Evolutionary conservation across 176 grass and related monocot species (phyloP).

Genomic region (Eleusine indica): DNA sequence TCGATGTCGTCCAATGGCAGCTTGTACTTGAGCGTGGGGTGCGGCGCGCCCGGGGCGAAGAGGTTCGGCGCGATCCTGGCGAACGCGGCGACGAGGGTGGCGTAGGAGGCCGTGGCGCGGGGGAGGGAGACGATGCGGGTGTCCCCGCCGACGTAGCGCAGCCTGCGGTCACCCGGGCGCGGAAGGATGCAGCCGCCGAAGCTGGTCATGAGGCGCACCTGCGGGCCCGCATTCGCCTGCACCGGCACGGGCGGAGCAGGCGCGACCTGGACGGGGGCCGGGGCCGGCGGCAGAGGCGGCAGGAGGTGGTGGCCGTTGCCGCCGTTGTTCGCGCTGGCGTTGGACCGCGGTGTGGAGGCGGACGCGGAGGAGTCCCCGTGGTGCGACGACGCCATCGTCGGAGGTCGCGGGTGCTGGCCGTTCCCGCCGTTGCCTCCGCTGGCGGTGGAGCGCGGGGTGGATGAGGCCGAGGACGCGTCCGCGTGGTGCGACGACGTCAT

Average conservation of each 20-base stretch:
- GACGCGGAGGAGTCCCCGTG: constrained; percentile 40
- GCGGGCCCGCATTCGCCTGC: constrained; percentile 23
- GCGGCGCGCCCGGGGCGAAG: constrained; percentile 15
- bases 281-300: not conserved
- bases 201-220: constrained; percentile 84
- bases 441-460: constrained; percentile 40
- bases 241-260: not conserved
- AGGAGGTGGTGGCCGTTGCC: not conserved
- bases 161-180: constrained; percentile 70
- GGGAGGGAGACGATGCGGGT: constrained; percentile 90
- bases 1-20: constrained; percentile 84
- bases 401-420: not conserved
- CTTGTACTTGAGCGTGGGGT: constrained; percentile 65
- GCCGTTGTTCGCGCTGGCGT: not conserved
- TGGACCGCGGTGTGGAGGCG: constrained; percentile 45
- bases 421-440: not conserved
- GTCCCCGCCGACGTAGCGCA: constrained; percentile 88
- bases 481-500: constrained; percentile 30
- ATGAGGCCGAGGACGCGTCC: constrained; percentile 28
- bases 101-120: constrained; percentile 52
- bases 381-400: constrained; percentile 24
- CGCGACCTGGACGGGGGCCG: constrained; percentile 7
- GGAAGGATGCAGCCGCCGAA: constrained; percentile 89
- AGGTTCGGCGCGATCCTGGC: constrained; percentile 48
- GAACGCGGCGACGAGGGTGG: constrained; percentile 53